phyloP scores from a whole-genome alignment of 1,139 yeast genomes.

The Debaryomycetaceae sp. region DNA sequence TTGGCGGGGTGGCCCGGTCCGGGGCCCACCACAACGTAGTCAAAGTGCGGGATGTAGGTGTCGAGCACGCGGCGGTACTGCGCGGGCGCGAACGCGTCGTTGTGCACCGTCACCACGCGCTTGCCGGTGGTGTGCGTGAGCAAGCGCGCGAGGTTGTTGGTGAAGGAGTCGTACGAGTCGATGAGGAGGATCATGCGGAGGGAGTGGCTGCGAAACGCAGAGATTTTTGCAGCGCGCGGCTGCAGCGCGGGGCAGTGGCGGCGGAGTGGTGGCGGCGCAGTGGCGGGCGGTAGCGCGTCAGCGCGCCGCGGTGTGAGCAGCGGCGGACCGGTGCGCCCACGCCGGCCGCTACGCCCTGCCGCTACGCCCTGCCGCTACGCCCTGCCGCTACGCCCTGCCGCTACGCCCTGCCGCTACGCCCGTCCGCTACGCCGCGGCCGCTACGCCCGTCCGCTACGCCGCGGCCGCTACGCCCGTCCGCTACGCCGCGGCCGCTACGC shows the following conservation, averaged over 20 bases:
- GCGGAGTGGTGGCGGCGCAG: too few relatives aligned
- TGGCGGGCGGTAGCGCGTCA: too few relatives aligned
- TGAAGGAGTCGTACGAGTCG: slow-evolving; percentile 93
- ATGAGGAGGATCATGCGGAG: slow-evolving; percentile 72
- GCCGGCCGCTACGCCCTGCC: too few relatives aligned
- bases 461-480: too few relatives aligned
- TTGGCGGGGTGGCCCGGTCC: slow-evolving; percentile 91
- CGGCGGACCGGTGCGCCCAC: too few relatives aligned
- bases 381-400: not conserved
- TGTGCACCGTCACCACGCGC: slow-evolving; percentile 65
- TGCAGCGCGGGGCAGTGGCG: too few relatives aligned
- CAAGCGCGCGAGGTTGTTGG: slow-evolving; percentile 71
- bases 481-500: too few relatives aligned
- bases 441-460: not conserved
- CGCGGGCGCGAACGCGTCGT: slow-evolving; percentile 52
- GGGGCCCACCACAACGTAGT: slow-evolving; percentile 86
- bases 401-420: not conserved
- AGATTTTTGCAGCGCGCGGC: too few relatives aligned
- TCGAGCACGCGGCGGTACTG: slow-evolving; percentile 34
- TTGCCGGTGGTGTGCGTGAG: slow-evolving; percentile 52
- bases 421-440: not conserved
- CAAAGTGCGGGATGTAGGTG: slow-evolving; percentile 46
- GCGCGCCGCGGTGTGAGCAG: too few relatives aligned
- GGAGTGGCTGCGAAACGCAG: too few relatives aligned
- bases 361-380: not conserved